Percentiles rank a stretch among this genome's conserved stretches.
phyloP scores from a whole-genome alignment of 1,284 basidiomycete species.

The Leccinum pachyderme region DNA sequence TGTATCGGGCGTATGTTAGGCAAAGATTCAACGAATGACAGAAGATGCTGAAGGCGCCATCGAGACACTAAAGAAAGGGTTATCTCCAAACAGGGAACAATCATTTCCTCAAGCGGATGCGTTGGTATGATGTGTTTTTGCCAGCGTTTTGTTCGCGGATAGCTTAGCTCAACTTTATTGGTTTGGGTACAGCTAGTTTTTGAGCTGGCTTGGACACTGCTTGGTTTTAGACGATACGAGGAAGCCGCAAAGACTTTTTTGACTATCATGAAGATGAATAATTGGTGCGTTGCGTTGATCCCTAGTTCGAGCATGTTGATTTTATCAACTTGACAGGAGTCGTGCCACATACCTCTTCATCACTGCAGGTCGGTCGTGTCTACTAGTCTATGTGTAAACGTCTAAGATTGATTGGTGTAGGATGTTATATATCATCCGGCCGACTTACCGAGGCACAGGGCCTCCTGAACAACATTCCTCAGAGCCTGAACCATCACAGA shows the following conservation, averaged over 20 bases:
- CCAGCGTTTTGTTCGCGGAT: neutral
- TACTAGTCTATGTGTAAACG: neutral
- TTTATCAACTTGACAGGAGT: constrained; percentile 44
- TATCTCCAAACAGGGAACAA: constrained; percentile 48
- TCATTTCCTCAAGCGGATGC: constrained; percentile 71
- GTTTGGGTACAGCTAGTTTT: constrained; percentile 56
- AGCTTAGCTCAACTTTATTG: neutral
- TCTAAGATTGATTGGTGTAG: constrained; percentile 30
- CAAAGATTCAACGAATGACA: constrained; percentile 73
- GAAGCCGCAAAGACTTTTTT: constrained; percentile 69
- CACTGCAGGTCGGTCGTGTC: constrained; percentile 49
- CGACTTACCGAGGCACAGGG: constrained; percentile 53
- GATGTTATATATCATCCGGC: constrained; percentile 58
- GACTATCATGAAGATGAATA: constrained; percentile 62
- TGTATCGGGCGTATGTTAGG: constrained; percentile 38
- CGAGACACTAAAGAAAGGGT: constrained; percentile 54
- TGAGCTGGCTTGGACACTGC: constrained; percentile 73
- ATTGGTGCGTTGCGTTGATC: constrained; percentile 44
- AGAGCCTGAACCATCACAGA: constrained; percentile 56
- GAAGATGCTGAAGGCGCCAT: constrained; percentile 63
- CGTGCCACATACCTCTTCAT: constrained; percentile 77
- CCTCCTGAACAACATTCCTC: constrained; percentile 62
- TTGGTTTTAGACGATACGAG: constrained; percentile 60
- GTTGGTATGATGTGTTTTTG: constrained; percentile 40
- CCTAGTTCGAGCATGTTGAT: neutral